Conservation (phyloP, 2,329 filamentous ascomycete genomes). For the Knoxdaviesia proteae region DNA sequence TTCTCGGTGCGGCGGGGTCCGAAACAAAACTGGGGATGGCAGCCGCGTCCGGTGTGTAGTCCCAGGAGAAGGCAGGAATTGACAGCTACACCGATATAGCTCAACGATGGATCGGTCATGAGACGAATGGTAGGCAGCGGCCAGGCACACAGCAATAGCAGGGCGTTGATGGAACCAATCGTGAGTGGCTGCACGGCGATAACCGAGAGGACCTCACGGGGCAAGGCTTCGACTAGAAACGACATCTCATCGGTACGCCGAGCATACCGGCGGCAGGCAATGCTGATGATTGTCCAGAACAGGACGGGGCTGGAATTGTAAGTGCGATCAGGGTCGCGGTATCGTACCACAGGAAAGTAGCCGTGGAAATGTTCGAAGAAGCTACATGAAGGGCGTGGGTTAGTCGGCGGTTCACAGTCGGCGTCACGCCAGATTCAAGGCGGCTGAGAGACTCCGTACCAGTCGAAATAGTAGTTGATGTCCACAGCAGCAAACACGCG, state of each 20-base stretch:
- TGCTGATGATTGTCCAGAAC: conserved; percentile 33
- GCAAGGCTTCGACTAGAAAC: conserved; percentile 24
- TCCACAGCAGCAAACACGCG: conserved; percentile 29
- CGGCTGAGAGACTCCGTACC: conserved; percentile 12
- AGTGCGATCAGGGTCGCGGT: conserved; percentile 26
- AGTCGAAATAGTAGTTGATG: conserved; percentile 33
- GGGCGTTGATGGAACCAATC: conserved; percentile 27
- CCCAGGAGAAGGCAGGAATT: conserved; percentile 27
- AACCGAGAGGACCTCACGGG: conserved; percentile 22
- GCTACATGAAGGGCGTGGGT: conserved; percentile 9
- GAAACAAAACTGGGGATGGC: conserved; percentile 24
- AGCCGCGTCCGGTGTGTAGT: conserved; percentile 30
- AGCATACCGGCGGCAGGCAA: conserved; percentile 27
- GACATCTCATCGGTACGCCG: conserved; percentile 19
- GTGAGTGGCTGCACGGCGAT: conserved; percentile 21
- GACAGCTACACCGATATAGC: conserved; percentile 23
- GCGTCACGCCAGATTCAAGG: not conserved
- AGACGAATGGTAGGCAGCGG: conserved; percentile 29
- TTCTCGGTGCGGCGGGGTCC: conserved; percentile 20
- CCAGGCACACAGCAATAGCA: conserved; percentile 30
- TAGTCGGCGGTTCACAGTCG: not conserved
- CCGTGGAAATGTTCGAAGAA: conserved; percentile 31
- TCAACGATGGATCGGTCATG: conserved; percentile 26
- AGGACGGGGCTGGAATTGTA: conserved; percentile 25
- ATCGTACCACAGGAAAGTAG: conserved; percentile 28